Percentiles rank a stretch among this genome's conserved stretches.
phyloP scores from a whole-genome alignment of 441 rosid genomes.

The Eutrema salsugineum region DNA sequence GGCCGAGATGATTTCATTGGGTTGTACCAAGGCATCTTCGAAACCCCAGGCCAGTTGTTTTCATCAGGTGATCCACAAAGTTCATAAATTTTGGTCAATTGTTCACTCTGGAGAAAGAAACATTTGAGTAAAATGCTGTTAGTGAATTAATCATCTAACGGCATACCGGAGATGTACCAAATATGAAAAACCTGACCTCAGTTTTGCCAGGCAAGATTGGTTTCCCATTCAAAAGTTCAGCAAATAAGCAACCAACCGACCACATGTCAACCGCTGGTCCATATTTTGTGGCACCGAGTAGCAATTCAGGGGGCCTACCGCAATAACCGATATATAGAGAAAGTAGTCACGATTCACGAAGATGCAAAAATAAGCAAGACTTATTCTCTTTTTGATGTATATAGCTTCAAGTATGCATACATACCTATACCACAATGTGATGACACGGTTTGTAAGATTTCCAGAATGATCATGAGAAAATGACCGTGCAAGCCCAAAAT shows the following conservation, averaged over 20 bases:
- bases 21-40: slow-evolving; percentile 89
- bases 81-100: slow-evolving; percentile 88
- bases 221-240: slow-evolving; percentile 86
- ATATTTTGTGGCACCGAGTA: slow-evolving; percentile 94
- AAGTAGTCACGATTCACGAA: neutral
- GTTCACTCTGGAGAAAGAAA: slow-evolving; percentile 61
- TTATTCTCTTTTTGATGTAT: neutral
- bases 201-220: slow-evolving; percentile 92
- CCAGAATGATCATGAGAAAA: slow-evolving; percentile 13
- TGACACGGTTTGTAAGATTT: slow-evolving; percentile 21
- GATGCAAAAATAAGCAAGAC: neutral
- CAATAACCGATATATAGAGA: slow-evolving; percentile 12
- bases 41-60: slow-evolving; percentile 90
- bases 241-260: slow-evolving; percentile 98
- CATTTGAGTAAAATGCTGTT: neutral
- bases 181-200: slow-evolving; percentile 48
- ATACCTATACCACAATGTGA: slow-evolving; percentile 60
- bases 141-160: slow-evolving; percentile 1
- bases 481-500: slow-evolving; percentile 17
- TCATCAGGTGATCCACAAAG: slow-evolving; percentile 96
- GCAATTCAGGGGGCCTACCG: slow-evolving; percentile 90
- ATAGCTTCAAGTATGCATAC: neutral
- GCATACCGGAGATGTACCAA: neutral
- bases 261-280: slow-evolving; percentile 99
- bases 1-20: slow-evolving; percentile 82